Conservation (phyloP, 768 basidiomycete genomes). For the Hygrophoropsis aurantiaca region DNA sequence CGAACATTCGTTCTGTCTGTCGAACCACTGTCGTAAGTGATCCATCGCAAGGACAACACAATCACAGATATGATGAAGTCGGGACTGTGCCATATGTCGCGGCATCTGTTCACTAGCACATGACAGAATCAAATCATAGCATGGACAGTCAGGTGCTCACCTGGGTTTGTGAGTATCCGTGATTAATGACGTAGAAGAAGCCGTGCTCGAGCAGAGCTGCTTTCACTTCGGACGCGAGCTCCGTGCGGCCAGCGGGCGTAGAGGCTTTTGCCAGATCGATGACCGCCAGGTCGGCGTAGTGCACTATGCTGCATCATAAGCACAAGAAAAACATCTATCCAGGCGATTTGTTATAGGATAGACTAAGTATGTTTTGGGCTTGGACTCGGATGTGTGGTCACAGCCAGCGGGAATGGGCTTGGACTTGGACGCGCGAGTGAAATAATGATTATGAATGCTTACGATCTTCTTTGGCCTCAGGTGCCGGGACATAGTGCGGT, state of each 20-base stretch:
- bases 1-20: slow-evolving; percentile 42
- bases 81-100: too few relatives aligned
- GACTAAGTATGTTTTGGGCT: too few relatives aligned
- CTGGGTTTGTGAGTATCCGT: slow-evolving; percentile 41
- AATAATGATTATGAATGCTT: slow-evolving; percentile 17
- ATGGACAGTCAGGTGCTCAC: too few relatives aligned
- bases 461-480: slow-evolving; percentile 35
- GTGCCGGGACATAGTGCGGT: slow-evolving; percentile 37
- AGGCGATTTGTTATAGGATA: too few relatives aligned
- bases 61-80: neutral
- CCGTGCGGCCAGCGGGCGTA: slow-evolving; percentile 31
- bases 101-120: neutral
- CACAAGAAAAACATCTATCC: neutral
- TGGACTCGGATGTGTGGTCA: too few relatives aligned
- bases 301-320: slow-evolving; percentile 20
- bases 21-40: too few relatives aligned
- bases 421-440: neutral
- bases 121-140: too few relatives aligned
- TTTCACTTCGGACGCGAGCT: slow-evolving; percentile 27
- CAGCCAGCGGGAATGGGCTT: too few relatives aligned
- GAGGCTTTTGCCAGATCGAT: slow-evolving; percentile 32
- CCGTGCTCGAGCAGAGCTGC: slow-evolving; percentile 33
- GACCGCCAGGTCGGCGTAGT: slow-evolving; percentile 34
- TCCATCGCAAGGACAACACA: too few relatives aligned
- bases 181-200: slow-evolving; percentile 51